Evolutionary conservation across 2,329 filamentous ascomycete species (phyloP).

Genomic region (Penicillium sp.): DNA sequence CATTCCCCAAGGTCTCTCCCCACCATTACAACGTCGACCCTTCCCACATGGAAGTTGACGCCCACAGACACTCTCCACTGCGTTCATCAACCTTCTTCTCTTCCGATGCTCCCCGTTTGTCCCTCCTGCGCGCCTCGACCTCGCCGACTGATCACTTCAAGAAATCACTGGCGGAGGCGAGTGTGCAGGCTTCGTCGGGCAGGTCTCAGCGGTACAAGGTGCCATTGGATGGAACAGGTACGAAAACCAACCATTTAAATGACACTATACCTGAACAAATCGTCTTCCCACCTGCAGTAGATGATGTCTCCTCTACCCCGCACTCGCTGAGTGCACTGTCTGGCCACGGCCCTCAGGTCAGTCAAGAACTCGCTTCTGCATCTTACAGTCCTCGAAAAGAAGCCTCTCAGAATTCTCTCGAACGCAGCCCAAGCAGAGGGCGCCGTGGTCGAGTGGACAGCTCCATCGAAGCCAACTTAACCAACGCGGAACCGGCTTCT

Average conservation of each 20-base stretch:
- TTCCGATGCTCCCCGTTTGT: conserved; percentile 23
- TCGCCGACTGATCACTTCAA: conserved; percentile 27
- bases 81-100: conserved; percentile 30
- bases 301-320: conserved; percentile 26
- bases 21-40: conserved; percentile 28
- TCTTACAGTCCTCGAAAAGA: conserved; percentile 26
- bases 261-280: conserved; percentile 24
- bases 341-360: conserved; percentile 19
- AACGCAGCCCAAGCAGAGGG: conserved; percentile 45
- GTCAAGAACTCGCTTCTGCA: conserved; percentile 22
- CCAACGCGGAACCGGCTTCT: conserved; percentile 56
- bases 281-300: conserved; percentile 30
- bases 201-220: conserved; percentile 23
- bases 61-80: conserved; percentile 33
- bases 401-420: conserved; percentile 19
- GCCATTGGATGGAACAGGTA: conserved; percentile 27
- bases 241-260: conserved; percentile 17
- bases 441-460: conserved; percentile 57
- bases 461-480: conserved; percentile 64
- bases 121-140: conserved; percentile 30
- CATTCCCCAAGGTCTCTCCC: conserved; percentile 33
- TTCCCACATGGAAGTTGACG: conserved; percentile 42
- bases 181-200: conserved; percentile 19
- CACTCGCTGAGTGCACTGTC: conserved; percentile 22
- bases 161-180: conserved; percentile 23